A percentile compares a stretch with the other conserved stretches of the same genome.
Evolutionary conservation across 176 grass and related monocot species (phyloP).

Genomic region (Cenchrus purpureus): DNA sequence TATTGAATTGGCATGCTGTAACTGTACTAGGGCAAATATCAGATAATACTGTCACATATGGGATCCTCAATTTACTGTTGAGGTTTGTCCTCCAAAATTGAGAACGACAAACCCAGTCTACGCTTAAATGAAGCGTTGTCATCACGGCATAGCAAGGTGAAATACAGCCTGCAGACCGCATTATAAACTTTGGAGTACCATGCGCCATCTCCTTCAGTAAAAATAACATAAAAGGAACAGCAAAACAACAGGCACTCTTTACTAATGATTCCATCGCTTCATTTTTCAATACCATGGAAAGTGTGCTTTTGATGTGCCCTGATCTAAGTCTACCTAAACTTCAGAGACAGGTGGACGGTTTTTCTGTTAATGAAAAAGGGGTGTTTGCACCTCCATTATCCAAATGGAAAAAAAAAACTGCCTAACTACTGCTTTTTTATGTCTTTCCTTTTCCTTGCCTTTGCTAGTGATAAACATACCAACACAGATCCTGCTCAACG

Average conservation of each 20-base stretch:
- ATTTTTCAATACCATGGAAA: conserved; percentile 9
- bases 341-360: not conserved
- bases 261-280: not conserved
- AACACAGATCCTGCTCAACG: not conserved
- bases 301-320: not conserved
- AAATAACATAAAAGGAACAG: not conserved
- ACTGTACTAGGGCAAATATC: not conserved
- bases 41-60: not conserved
- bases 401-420: not conserved
- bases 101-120: not conserved
- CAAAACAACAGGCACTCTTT: not conserved
- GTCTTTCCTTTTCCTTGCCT: not conserved
- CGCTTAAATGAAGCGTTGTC: not conserved
- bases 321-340: conserved; percentile 9
- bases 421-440: not conserved
- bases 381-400: not conserved
- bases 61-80: not conserved
- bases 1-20: not conserved
- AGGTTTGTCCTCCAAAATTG: not conserved
- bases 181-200: not conserved
- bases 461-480: not conserved
- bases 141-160: not conserved
- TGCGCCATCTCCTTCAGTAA: conserved; percentile 1
- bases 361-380: conserved; percentile 2
- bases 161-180: not conserved